phyloP scores from a whole-genome alignment of 2,329 filamentous ascomycete genomes.

The Cytospora paraplurivora region DNA sequence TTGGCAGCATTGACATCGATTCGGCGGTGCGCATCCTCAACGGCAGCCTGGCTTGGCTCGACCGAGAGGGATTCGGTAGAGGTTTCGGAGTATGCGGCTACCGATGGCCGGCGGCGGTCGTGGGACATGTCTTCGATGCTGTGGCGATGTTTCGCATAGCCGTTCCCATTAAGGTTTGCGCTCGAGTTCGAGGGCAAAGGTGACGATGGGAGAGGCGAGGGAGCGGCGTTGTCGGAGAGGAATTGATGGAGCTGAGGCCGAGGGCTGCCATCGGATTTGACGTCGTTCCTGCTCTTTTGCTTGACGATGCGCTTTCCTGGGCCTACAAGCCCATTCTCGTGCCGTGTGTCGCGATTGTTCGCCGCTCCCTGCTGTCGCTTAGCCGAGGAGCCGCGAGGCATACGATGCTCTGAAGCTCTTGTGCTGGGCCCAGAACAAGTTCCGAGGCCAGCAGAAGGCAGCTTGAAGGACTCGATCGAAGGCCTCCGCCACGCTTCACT shows the following conservation, averaged over 20 bases:
- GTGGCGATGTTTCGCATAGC: slow-evolving; percentile 40
- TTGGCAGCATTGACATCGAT: slow-evolving; percentile 73
- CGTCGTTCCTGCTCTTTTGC: slow-evolving; percentile 50
- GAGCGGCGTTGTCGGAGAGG: slow-evolving; percentile 31
- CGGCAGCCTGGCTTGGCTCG: slow-evolving; percentile 37
- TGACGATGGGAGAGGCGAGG: slow-evolving; percentile 33
- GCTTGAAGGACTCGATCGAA: background rate
- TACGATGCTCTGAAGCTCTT: slow-evolving; percentile 47
- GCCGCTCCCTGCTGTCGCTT: slow-evolving; percentile 64
- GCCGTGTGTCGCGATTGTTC: slow-evolving; percentile 71
- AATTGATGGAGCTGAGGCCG: slow-evolving; percentile 28
- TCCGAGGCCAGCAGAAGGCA: slow-evolving; percentile 46
- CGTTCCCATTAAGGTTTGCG: slow-evolving; percentile 26
- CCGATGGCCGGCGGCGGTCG: slow-evolving; percentile 50
- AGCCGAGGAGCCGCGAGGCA: slow-evolving; percentile 62
- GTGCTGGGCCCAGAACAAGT: slow-evolving; percentile 47
- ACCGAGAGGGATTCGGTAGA: slow-evolving; percentile 51
- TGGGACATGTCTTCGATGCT: slow-evolving; percentile 46
- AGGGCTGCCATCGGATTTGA: slow-evolving; percentile 40
- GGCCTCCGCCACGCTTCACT: background rate
- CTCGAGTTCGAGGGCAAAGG: slow-evolving; percentile 36
- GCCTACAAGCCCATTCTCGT: slow-evolving; percentile 86
- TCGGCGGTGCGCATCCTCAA: slow-evolving; percentile 59
- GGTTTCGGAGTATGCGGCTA: slow-evolving; percentile 57
- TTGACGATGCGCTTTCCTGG: slow-evolving; percentile 64